These are phyloP conservation scores for Leishmania turanica DNA, from an alignment of 208 protist species.

Conservation along the genomic window DNA sequence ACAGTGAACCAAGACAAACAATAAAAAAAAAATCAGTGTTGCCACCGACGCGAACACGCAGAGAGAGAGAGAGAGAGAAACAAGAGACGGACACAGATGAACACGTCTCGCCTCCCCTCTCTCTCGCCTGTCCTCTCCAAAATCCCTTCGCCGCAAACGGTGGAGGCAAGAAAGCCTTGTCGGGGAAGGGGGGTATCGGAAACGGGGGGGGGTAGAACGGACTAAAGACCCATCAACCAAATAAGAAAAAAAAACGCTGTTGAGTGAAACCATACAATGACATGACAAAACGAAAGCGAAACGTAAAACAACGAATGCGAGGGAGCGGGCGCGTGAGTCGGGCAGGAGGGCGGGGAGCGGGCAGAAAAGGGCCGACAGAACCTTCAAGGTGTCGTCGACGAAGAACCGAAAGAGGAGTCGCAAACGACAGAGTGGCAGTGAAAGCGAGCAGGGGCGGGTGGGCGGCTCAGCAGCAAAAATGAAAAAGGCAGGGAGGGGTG, in stretches of 20 bases:
- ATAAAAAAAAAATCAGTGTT: not conserved
- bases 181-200: not conserved
- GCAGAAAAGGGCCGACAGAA: not conserved
- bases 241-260: constrained; percentile 2
- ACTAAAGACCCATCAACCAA: not conserved
- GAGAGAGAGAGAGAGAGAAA: no score
- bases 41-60: not conserved
- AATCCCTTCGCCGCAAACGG: not conserved
- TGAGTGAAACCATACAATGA: not conserved
- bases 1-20: not conserved
- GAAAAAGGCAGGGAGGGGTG: not conserved
- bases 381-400: not conserved
- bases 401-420: not conserved
- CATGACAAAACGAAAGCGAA: not conserved
- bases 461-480: not conserved
- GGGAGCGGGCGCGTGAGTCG: not conserved
- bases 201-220: not conserved
- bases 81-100: not conserved
- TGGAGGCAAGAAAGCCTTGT: no score
- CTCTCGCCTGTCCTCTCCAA: not conserved
- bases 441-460: not conserved
- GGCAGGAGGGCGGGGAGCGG: not conserved
- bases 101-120: not conserved
- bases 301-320: not conserved
- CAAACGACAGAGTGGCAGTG: not conserved